Percentiles rank a stretch among this genome's conserved stretches.
phyloP scores from a whole-genome alignment of 148 eudicot species.

The Silene latifolia region DNA sequence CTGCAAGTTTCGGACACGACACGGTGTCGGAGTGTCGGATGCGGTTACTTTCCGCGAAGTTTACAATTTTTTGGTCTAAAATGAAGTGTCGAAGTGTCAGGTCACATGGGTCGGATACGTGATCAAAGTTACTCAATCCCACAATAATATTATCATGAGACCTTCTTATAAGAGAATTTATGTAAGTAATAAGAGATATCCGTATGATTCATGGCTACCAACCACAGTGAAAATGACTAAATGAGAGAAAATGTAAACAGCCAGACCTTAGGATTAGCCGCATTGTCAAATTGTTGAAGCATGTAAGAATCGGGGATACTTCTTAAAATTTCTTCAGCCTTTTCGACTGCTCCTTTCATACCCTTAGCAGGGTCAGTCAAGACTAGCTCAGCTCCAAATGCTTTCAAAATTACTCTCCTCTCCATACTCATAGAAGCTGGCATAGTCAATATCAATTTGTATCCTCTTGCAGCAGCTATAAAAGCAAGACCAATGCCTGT shows the following conservation, averaged over 20 bases:
- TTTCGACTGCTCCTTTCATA: constrained; percentile 91
- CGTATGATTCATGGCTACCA: not conserved
- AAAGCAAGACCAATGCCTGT: constrained; percentile 99
- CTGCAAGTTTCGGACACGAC: too few species aligned
- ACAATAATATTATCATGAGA: not conserved
- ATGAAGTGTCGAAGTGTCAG: too few species aligned
- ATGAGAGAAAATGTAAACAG: not conserved
- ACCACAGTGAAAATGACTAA: not conserved
- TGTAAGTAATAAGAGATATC: not conserved
- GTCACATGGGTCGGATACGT: too few species aligned
- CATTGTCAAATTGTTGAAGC: constrained; percentile 97
- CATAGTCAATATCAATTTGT: constrained; percentile 89
- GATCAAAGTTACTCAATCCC: not conserved
- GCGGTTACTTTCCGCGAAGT: too few species aligned
- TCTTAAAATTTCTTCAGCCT: constrained; percentile 84
- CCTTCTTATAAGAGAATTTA: not conserved
- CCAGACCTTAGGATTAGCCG: constrained; percentile 95
- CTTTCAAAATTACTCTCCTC: constrained; percentile 92
- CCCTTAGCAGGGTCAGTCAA: constrained; percentile 92
- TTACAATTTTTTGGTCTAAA: too few species aligned
- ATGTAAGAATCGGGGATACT: constrained; percentile 80
- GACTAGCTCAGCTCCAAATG: constrained; percentile 96
- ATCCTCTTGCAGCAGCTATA: constrained; percentile 96
- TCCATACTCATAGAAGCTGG: constrained; percentile 98
- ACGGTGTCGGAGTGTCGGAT: too few species aligned